These are phyloP conservation scores for Candida sphagnicola DNA, from an alignment of 805 yeast species.

Conservation along the genomic window DNA sequence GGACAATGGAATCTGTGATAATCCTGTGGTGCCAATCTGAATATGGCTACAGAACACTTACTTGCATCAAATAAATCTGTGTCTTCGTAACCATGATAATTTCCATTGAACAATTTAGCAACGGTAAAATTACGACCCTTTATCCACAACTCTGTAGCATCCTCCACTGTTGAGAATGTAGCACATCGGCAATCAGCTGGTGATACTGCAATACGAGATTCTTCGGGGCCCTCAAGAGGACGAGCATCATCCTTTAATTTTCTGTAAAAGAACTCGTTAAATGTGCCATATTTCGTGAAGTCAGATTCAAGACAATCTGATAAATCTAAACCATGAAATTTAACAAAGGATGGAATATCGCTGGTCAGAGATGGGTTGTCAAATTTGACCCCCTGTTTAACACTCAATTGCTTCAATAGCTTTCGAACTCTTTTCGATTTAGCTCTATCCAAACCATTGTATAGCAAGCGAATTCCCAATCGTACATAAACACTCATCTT, in stretches of 20 bases:
- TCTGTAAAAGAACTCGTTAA: slow-evolving; percentile 88
- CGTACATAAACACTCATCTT: slow-evolving; percentile 87
- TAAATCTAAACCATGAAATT: slow-evolving; percentile 77
- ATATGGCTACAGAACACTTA: slow-evolving; percentile 66
- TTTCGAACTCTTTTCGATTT: slow-evolving; percentile 55
- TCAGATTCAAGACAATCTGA: slow-evolving; percentile 57
- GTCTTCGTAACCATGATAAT: slow-evolving; percentile 39
- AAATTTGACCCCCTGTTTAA: slow-evolving; percentile 81
- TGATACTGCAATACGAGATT: slow-evolving; percentile 53
- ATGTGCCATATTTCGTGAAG: slow-evolving; percentile 53
- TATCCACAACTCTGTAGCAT: slow-evolving; percentile 81
- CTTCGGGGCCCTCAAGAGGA: slow-evolving; percentile 55
- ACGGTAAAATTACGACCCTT: slow-evolving; percentile 78
- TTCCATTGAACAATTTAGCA: slow-evolving; percentile 51
- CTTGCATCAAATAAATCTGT: slow-evolving; percentile 28
- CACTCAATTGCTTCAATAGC: slow-evolving; percentile 60
- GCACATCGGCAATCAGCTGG: slow-evolving; percentile 89
- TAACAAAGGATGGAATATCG: slow-evolving; percentile 73
- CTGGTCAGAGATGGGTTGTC: slow-evolving; percentile 64
- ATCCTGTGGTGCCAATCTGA: slow-evolving; percentile 94
- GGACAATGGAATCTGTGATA: slow-evolving; percentile 93
- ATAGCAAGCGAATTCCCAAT: slow-evolving; percentile 78
- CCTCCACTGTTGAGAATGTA: slow-evolving; percentile 53
- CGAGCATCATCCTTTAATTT: slow-evolving; percentile 69
- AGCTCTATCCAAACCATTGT: slow-evolving; percentile 66